phyloP scores from a whole-genome alignment of 139 green algal genomes.

The Closterium sp. region DNA sequence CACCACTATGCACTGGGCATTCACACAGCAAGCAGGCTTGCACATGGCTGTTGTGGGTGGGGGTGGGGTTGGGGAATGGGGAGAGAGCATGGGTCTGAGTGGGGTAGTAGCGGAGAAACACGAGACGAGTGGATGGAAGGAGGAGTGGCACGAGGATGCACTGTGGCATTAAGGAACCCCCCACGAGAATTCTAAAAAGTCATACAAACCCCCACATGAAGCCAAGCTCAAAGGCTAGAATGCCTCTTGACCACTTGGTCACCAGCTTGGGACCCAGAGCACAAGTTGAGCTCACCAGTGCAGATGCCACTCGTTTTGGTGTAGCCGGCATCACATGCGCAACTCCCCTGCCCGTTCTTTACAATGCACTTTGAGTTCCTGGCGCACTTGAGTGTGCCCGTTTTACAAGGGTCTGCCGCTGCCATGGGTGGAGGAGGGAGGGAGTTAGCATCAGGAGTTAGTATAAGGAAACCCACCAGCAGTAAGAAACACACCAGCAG shows the following conservation, averaged over 20 bases:
- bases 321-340: not conserved
- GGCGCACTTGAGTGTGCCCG: not conserved
- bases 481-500: too few species aligned
- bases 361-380: not conserved
- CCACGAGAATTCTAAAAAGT: too few species aligned
- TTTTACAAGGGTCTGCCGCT: too few species aligned
- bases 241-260: not conserved
- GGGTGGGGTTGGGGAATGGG: not conserved
- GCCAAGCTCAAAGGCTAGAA: not conserved
- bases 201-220: too few species aligned
- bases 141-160: too few species aligned
- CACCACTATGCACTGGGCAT: not conserved
- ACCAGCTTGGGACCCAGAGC: not conserved
- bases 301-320: not conserved
- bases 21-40: not conserved
- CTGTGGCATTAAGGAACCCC: too few species aligned
- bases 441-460: too few species aligned
- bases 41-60: not conserved
- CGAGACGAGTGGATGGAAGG: too few species aligned
- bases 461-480: too few species aligned
- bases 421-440: too few species aligned
- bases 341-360: not conserved
- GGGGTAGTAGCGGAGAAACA: too few species aligned
- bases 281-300: not conserved
- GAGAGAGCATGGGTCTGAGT: not conserved